Percentiles rank a stretch among this genome's conserved stretches.
Conservation (phyloP, 2,329 filamentous ascomycete species). For the Macrophomina phaseolina region DNA sequence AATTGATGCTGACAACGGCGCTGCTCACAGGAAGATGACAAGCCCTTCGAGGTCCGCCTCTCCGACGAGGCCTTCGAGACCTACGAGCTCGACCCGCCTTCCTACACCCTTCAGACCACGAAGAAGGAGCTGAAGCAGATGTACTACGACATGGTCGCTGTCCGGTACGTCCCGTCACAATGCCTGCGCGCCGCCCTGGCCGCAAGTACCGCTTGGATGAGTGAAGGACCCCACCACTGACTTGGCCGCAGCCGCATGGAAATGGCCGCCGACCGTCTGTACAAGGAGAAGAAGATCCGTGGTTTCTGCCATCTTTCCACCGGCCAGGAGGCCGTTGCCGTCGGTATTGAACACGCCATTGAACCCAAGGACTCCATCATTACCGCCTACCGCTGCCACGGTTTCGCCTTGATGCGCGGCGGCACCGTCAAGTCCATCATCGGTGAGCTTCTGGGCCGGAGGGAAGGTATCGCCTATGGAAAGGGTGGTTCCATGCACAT, state of each 20-base stretch:
- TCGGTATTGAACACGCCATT: conserved; percentile 96
- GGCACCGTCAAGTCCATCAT: conserved; percentile 90
- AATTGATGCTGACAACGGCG: conserved; percentile 14
- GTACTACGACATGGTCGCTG: conserved; percentile 96
- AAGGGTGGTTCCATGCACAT: conserved; percentile 99
- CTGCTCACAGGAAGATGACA: conserved; percentile 77
- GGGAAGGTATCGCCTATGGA: conserved; percentile 96
- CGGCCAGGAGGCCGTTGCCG: conserved; percentile 95
- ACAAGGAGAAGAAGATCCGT: conserved; percentile 99
- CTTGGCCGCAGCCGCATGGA: conserved; percentile 82
- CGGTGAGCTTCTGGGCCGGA: conserved; percentile 90
- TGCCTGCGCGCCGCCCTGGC: background rate
- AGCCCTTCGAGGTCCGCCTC: conserved; percentile 88
- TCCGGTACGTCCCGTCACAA: conserved; percentile 68
- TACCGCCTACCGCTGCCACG: conserved; percentile 98
- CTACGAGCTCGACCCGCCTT: conserved; percentile 95
- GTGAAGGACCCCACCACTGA: conserved; percentile 21
- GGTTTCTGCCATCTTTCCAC: conserved; percentile 99
- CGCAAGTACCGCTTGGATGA: conserved; percentile 23
- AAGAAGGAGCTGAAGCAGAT: conserved; percentile 99
- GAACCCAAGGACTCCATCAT: conserved; percentile 92
- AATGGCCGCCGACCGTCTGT: conserved; percentile 97
- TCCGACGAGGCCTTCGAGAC: conserved; percentile 99
- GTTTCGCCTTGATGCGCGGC: conserved; percentile 96
- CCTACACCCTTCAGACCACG: conserved; percentile 90